phyloP scores from a whole-genome alignment of 805 yeast genomes.

The Tetrapisispora namnaoensis region DNA sequence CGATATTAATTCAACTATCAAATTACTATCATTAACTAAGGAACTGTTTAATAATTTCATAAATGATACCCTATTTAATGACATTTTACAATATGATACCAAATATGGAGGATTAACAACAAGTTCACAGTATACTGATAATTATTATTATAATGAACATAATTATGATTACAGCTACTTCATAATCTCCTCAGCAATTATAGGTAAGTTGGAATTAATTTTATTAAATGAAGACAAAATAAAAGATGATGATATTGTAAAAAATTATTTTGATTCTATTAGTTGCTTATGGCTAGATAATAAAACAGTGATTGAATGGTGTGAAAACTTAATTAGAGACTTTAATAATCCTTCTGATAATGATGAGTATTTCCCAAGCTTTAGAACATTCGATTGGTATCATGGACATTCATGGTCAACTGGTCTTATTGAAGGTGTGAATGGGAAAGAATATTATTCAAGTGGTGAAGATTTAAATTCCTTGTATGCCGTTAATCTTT shows the following conservation, averaged over 20 bases:
- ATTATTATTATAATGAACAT: constrained; percentile 63
- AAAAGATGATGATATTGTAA: constrained; percentile 23
- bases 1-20: constrained; percentile 42
- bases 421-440: constrained; percentile 48
- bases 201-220: constrained; percentile 44
- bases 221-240: constrained; percentile 29
- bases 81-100: constrained; percentile 70
- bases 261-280: background rate
- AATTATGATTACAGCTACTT: constrained; percentile 73
- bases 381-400: constrained; percentile 60
- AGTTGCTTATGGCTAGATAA: background rate
- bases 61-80: constrained; percentile 47
- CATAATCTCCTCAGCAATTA: constrained; percentile 58
- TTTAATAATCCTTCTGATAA: constrained; percentile 50
- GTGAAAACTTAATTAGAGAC: constrained; percentile 54
- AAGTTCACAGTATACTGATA: constrained; percentile 67
- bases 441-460: constrained; percentile 45
- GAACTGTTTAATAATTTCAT: constrained; percentile 62
- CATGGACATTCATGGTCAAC: constrained; percentile 70
- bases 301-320: constrained; percentile 30
- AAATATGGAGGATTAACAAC: constrained; percentile 74
- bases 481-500: constrained; percentile 56
- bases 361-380: constrained; percentile 53
- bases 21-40: constrained; percentile 49
- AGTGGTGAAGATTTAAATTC: constrained; percentile 64